Evolutionary conservation across 1,284 basidiomycete species (phyloP), one percentile per base, ranked within the genome.

Genomic region (Cryptococcus maquisensis): DNA sequence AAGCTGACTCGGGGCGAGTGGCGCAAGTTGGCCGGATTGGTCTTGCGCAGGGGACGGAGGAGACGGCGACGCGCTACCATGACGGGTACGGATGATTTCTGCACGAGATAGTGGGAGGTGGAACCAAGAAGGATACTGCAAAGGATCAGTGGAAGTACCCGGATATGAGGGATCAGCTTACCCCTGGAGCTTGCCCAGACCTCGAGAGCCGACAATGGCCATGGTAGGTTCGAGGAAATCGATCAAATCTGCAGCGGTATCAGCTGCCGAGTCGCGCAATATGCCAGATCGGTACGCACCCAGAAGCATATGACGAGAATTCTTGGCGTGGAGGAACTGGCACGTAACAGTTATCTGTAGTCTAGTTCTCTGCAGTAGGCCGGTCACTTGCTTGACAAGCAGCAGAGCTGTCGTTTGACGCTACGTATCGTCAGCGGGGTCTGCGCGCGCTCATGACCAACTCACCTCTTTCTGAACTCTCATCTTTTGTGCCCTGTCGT

Each of bases 311-410:
- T 96, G 91, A 24, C 92, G 79, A 7, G 88, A 82, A 69, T 96
- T 95, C 80, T 94, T 96, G 23, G 91, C 90, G 66, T 98, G 94
- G 82, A 95, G 87, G 20, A 94, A 92, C 77, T 98, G 93, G 73
- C 94, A 97, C 1, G 84, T 82, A 41, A 98, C 84, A 0, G 84
- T 86, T 28, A 96, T 88, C 62, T 94, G 85, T 46, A 98, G 79
- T 55, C 82, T 82, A 0, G 95, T 98, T 28, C 95, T 86, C 72
- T 96, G 91, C 26, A 98, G 81, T 16, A 98, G 81, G 15, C 86
- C 83, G 0, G 88, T 94, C 2, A 88, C 90, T 77, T 97, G 92
- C 52, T 89, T 86, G 47, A 87, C 83, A 23, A 94, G 85, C 44
- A 93, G 86, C 54, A 92, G 88, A 1, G 91, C 86, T 48, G 90